A percentile compares a stretch with the other conserved stretches of the same genome.
Evolutionary conservation across 495 filamentous ascomycete genomes (phyloP).

Genomic region (Hypoxylon intermedium): DNA sequence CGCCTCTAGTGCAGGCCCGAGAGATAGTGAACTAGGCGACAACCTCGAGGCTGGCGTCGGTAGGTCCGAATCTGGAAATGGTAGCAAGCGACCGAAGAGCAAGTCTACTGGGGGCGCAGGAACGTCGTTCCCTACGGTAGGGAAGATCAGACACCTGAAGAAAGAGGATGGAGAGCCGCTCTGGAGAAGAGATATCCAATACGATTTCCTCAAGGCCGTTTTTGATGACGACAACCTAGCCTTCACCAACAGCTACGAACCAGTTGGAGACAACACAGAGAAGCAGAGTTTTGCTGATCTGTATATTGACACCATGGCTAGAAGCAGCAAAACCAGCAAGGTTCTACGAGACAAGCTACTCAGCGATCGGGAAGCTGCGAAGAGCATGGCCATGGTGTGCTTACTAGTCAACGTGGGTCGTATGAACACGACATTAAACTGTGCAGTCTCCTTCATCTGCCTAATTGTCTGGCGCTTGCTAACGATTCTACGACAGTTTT

Average conservation of each 20-base stretch:
- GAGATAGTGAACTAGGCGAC: slow-evolving; percentile 36
- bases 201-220: slow-evolving; percentile 88
- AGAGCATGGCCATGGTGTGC: slow-evolving; percentile 99
- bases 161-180: slow-evolving; percentile 96
- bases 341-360: slow-evolving; percentile 96
- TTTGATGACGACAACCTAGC: slow-evolving; percentile 85
- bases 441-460: slow-evolving; percentile 57
- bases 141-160: slow-evolving; percentile 94
- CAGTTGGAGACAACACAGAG: slow-evolving; percentile 62
- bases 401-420: slow-evolving; percentile 94
- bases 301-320: slow-evolving; percentile 97
- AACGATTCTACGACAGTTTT: slow-evolving; percentile 71
- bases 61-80: slow-evolving; percentile 36
- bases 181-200: slow-evolving; percentile 97
- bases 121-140: slow-evolving; percentile 61
- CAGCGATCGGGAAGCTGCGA: slow-evolving; percentile 86
- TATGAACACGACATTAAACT: slow-evolving; percentile 99
- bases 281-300: slow-evolving; percentile 91
- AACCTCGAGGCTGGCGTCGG: slow-evolving; percentile 39
- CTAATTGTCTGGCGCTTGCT: slow-evolving; percentile 31
- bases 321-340: slow-evolving; percentile 98
- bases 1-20: slow-evolving; percentile 25
- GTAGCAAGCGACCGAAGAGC: slow-evolving; percentile 36
- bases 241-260: slow-evolving; percentile 85
- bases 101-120: slow-evolving; percentile 15